Base-by-base conservation (phyloP, 2,329 filamentous ascomycete species). In the Thielaviopsis populi region DNA sequence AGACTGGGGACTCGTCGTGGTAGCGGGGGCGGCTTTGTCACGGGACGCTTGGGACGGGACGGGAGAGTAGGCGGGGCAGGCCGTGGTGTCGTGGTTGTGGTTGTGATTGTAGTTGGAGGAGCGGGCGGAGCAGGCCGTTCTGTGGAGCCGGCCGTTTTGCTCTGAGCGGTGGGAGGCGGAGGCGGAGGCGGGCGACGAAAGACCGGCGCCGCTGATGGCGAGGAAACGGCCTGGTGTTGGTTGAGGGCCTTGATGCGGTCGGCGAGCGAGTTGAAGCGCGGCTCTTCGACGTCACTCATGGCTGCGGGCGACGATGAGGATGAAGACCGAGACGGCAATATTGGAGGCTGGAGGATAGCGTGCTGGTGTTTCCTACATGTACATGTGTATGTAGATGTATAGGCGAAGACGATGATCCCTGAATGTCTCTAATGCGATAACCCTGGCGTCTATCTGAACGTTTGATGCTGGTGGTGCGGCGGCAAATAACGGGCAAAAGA, bases 171-270 rank as follows among this genome's bases (percentile, higher is more conserved):
- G 22, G 66, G 58, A 37, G 64, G 66, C 13, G 59, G 61, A 17
- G 73, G 69, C 24, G 73, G 72, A 33, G 73, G 72, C 13, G 73
- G 71, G 5, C 70, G 70, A 54, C 71, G 27, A 46, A 27, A 27
- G n/a, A n/a, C 22, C 24, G 53, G 50, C 15, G 10, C n/a, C 11
- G 27, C 40, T 48, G 40, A 40, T 11, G 50, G 41, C 10, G 61
- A 53, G 19, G 61, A 53, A 65, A 85, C 82, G 74, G 80, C 81
- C 72, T 82, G 81, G 71, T 85, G 79, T 69, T 76, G 74, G 68
- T 85, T 85, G 67, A 86, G 76, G 37, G 83, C 83, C 10, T 83
- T 83, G 67, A 86, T 86, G 62, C 83, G 78, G 72, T 85, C 82
- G 3, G 81, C 78, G 30, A 86, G 76, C 7, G 79, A 80, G 65